Evolutionary conservation across 73 alveolate species (phyloP), one percentile per base, ranked within the genome.

Genomic region (Uronychia setigera): DNA sequence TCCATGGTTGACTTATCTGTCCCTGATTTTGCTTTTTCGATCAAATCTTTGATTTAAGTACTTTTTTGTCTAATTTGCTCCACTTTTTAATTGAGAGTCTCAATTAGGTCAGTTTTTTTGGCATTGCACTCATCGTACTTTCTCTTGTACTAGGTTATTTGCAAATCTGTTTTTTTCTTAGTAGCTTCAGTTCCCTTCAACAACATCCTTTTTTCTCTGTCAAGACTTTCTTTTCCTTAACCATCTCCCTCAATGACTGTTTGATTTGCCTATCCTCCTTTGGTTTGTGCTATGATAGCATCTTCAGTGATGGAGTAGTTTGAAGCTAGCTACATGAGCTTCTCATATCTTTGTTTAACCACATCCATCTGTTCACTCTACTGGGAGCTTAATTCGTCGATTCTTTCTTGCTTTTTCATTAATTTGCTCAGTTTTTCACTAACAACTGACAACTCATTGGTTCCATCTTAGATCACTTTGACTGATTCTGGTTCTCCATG

Each of bases 401-500:
- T 80, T 14, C 77, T 33, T 11, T 86, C 87, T 34, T 86, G 57
- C 59, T 59, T 31, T 32, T 58, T 59, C 34, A 80, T 35, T n/a
- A 67, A 75, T 29, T 85, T 82, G 13, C 31, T 35, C n/a, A 82
- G 60, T 77, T 58, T 85, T 25, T 74, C 26, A 78, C 57, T 35
- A 33, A 35, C 27, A 1, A 58, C 46, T 1, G 80, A 34, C 1
- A 78, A 34, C 32, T 35, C 33, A 29, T 80, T 79, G 29, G 28
- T 30, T 27, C 60, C 58, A 58, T 86, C 84, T 27, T 86, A 30
- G 13, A 80, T 77, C 1, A 35, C 84, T 33, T 60, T 86, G 1
- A 80, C 14, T 14, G 29, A 67, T 74, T 60, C 92, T n/a, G 86
- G 84, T 58, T 86, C 92, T 13, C 86, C 92, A 32, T 78, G 30